Conservation (phyloP, 768 basidiomycete genomes). For the Podaxis carcinomalis region DNA sequence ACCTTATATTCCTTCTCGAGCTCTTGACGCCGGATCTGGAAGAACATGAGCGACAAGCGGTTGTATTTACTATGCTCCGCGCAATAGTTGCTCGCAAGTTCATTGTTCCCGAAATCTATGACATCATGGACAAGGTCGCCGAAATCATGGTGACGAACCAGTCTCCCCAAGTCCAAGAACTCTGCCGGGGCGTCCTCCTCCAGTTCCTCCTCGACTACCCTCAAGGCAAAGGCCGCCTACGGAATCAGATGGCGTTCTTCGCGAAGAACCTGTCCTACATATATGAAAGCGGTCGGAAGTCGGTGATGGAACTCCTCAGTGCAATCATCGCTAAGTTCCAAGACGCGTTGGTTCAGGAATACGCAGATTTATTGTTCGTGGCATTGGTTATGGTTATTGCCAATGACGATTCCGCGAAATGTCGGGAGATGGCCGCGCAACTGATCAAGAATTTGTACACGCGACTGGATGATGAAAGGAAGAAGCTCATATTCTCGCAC, state of each 20-base stretch:
- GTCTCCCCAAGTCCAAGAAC: constrained; percentile 85
- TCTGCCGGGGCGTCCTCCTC: constrained; percentile 82
- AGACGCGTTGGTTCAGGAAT: constrained; percentile 64
- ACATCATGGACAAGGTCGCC: constrained; percentile 90
- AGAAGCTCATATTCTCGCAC: constrained; percentile 57
- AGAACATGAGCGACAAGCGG: constrained; percentile 78
- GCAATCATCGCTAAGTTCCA: constrained; percentile 87
- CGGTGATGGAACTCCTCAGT: constrained; percentile 91
- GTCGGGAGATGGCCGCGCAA: constrained; percentile 82
- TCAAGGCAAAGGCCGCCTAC: constrained; percentile 88
- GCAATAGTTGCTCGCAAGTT: constrained; percentile 90
- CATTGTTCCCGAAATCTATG: constrained; percentile 94
- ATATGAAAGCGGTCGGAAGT: constrained; percentile 84
- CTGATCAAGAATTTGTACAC: constrained; percentile 75
- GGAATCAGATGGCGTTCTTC: constrained; percentile 85
- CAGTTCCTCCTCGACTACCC: constrained; percentile 98
- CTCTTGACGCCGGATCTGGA: constrained; percentile 87
- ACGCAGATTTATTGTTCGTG: constrained; percentile 86
- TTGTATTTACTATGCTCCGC: constrained; percentile 84
- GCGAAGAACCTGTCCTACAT: constrained; percentile 90
- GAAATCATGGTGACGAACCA: constrained; percentile 93
- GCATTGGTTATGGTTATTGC: constrained; percentile 89
- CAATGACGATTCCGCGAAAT: constrained; percentile 89
- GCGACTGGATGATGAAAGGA: constrained; percentile 59
- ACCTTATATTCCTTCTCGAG: constrained; percentile 82